Percentiles rank a stretch among this genome's conserved stretches.
phyloP scores from a whole-genome alignment of 2,329 filamentous ascomycete species.

The Colletotrichum navitas region DNA sequence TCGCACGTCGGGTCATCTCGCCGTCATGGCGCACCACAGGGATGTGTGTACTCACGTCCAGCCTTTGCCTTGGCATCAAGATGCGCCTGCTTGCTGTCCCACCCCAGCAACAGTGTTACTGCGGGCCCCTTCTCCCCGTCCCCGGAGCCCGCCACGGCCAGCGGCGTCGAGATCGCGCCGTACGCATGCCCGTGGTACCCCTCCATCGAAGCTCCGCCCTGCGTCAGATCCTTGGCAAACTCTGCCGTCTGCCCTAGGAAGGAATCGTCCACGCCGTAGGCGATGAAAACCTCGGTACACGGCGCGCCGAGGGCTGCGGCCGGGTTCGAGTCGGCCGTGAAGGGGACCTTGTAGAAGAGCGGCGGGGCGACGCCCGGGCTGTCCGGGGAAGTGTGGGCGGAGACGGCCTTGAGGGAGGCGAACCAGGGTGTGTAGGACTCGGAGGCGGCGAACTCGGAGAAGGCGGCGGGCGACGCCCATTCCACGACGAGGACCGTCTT shows the following conservation, averaged over 20 bases:
- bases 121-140: slow-evolving; percentile 48
- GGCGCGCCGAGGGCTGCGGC: slow-evolving; percentile 51
- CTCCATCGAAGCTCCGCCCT: slow-evolving; percentile 43
- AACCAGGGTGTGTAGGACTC: slow-evolving; percentile 57
- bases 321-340: slow-evolving; percentile 35
- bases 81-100: slow-evolving; percentile 56
- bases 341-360: slow-evolving; percentile 44
- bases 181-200: slow-evolving; percentile 51
- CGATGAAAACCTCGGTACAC: slow-evolving; percentile 55
- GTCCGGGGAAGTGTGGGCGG: slow-evolving; percentile 32
- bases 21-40: background rate
- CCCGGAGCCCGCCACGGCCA: slow-evolving; percentile 43
- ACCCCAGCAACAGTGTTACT: slow-evolving; percentile 53
- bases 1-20: background rate
- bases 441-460: slow-evolving; percentile 57
- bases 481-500: slow-evolving; percentile 51
- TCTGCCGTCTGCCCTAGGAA: slow-evolving; percentile 40
- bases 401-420: slow-evolving; percentile 51
- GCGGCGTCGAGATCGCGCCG: slow-evolving; percentile 50
- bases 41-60: slow-evolving; percentile 42
- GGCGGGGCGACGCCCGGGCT: slow-evolving; percentile 38
- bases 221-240: slow-evolving; percentile 50
- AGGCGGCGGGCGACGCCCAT: slow-evolving; percentile 51
- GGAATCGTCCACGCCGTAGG: slow-evolving; percentile 49
- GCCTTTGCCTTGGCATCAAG: slow-evolving; percentile 46